Percentiles rank a stretch among this genome's conserved stretches.
phyloP scores from a whole-genome alignment of 148 eudicot species.

The Bassia scoparia region DNA sequence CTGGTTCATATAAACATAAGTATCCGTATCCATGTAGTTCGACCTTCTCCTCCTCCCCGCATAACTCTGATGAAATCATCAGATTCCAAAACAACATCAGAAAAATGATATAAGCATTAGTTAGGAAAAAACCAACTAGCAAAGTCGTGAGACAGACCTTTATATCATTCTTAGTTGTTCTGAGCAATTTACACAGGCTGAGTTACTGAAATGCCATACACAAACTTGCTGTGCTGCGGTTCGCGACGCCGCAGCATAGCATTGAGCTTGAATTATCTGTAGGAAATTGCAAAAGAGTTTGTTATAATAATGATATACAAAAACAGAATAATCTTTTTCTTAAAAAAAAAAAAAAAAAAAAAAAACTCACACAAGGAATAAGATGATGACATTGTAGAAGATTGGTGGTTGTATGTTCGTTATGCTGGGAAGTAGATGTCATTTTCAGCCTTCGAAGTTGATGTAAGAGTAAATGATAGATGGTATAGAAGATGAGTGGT shows the following conservation, averaged over 20 bases:
- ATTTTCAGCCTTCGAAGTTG: too few species aligned
- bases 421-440: too few species aligned
- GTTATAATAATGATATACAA: too few species aligned
- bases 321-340: too few species aligned
- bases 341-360: too few species aligned
- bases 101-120: too few species aligned
- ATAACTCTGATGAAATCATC: not conserved
- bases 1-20: conserved; percentile 77
- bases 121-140: not conserved
- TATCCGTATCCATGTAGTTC: conserved; percentile 44
- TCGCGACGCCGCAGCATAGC: not conserved
- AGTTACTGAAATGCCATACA: not conserved
- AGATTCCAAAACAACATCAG: not conserved
- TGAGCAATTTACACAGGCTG: not conserved
- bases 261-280: conserved; percentile 6
- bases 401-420: too few species aligned
- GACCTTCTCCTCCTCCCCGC: conserved; percentile 48
- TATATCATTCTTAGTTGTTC: not conserved
- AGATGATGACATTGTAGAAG: too few species aligned
- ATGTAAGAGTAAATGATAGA: too few species aligned
- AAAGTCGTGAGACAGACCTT: conserved; percentile 17
- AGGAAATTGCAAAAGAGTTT: not conserved
- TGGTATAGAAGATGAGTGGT: too few species aligned
- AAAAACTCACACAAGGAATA: too few species aligned
- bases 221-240: not conserved